Base-by-base conservation (phyloP, 1,284 basidiomycete species). In the Boletus mariae region DNA sequence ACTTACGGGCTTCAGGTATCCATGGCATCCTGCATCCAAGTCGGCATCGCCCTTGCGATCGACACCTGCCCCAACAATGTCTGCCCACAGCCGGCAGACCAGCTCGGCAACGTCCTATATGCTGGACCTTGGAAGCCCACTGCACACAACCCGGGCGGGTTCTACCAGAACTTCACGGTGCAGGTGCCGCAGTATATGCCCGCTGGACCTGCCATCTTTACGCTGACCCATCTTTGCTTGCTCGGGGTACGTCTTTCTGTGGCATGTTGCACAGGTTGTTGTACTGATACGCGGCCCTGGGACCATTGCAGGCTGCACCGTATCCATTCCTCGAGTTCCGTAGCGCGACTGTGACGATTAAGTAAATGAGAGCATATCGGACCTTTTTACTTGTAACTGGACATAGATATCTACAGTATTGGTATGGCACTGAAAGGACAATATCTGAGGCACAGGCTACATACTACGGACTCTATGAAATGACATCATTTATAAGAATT, bases 121-220 rank as follows among this genome's bases (percentile, higher is more conserved):
- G 65, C 66, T 9, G 66, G 65, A 0, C 57, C 65, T 3, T 71
- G 66, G 62, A 59, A 31, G 0, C 69, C 69, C 2, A 61, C 66
- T 0, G 13, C 0, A 34, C 64, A 68, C 13, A 0, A 13, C 8
- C 47, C 34, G 2, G 58, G 54, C 10, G 69, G 67, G 10, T 59
- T n/a, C 56, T 71, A 71, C 50, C 69, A 68, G 55, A 64, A 71
- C 49, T 70, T 70, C 17, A 55, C 66, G 15, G 8, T 68, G 10
- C 57, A 57, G 4, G 41, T 70, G 12, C 11, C 57, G 0, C 0
- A 10, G 1, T 58, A 48, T 23, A 34, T 59, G 47, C 4, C 29
- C 1, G 0, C 45, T 9, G 67, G 67, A 38, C 59, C 54, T 31
- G 67, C 59, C 12, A 55, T 71, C 41, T 70, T 71, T 26, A 67